Evolutionary conservation across 2,329 filamentous ascomycete genomes (phyloP), one percentile per base, ranked within the genome.

Genomic region (Sarocladium brachiariae): DNA sequence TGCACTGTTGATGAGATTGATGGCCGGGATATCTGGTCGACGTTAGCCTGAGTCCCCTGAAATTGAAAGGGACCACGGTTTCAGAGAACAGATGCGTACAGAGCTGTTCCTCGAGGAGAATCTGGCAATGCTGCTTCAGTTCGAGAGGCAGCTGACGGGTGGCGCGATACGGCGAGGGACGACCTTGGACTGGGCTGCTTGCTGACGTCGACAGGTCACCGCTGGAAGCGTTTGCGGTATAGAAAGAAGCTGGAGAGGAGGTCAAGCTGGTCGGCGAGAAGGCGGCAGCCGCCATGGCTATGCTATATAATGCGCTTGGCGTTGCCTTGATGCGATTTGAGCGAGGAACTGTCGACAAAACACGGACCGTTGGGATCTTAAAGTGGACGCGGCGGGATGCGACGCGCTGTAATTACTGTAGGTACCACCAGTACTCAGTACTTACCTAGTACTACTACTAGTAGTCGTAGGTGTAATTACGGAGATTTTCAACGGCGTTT

Each of bases 41-140:
- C 9, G 16, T 33, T 14, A 47, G 43, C 27, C 14, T n/a, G 11
- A 11, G 9, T 34, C 18, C 24, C 27, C 27, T 13, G 7, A 30
- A 30, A 53, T 54, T 21, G 51, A 13, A 27, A 25, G n/a, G 39
- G 4, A 16, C n/a, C 39, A 43, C 5, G 23, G n/a, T 8, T 11
- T 37, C 34, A 13, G n/a, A n/a, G n/a, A n/a, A n/a, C n/a, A n/a
- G n/a, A n/a, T 9, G 64, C 74, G 51, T 70, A 84, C 83, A 86
- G 24, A 90, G 77, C 52, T 81, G 75, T 65, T 92, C 87, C 65
- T 92, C 87, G 0, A 92, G 71, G 61, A 86, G 87, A 39, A 89
- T 85, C 52, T 81, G 78, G 57, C 80, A 81, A 59, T 89, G 83
- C 52, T 81, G 72, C 51, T 75, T 78, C 16, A 91, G 67, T 58